These are phyloP conservation scores for Lactuca sativa DNA, from an alignment of 129 eudicot species.

Conservation along the genomic window DNA sequence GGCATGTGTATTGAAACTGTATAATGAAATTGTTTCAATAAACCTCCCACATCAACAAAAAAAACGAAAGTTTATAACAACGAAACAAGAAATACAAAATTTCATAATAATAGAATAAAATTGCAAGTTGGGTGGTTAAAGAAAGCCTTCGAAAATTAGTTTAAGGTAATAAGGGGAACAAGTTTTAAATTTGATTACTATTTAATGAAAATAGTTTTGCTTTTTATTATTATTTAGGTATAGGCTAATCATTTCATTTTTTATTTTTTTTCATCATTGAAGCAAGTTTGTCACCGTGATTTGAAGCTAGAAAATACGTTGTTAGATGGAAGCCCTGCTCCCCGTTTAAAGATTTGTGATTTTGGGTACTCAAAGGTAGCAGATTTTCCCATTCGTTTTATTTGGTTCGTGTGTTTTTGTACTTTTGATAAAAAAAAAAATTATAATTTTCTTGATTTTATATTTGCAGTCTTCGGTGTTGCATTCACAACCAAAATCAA, in stretches of 20 bases:
- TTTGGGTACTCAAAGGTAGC: conserved; percentile 81
- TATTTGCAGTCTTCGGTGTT: conserved; percentile 72
- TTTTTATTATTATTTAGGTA: background rate
- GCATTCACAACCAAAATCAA: conserved; percentile 95
- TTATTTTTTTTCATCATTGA: conserved; percentile 34
- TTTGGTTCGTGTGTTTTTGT: background rate
- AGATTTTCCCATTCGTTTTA: background rate
- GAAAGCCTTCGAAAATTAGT: too few relatives aligned
- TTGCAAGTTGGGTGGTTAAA: too few relatives aligned
- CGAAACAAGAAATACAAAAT: too few relatives aligned
- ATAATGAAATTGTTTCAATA: too few relatives aligned
- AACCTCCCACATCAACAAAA: too few relatives aligned
- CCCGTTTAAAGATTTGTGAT: conserved; percentile 75
- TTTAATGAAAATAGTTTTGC: too few relatives aligned
- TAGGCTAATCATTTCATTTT: conserved; percentile 11
- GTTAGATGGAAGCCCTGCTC: conserved; percentile 82
- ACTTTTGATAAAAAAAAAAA: background rate
- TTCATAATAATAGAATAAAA: too few relatives aligned
- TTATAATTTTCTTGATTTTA: conserved; percentile 10
- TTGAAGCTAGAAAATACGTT: conserved; percentile 76
- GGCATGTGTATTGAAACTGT: too few relatives aligned
- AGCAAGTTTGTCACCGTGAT: conserved; percentile 88
- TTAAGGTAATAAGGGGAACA: too few relatives aligned
- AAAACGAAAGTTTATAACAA: too few relatives aligned
- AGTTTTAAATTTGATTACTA: too few relatives aligned